Evolutionary conservation across 2,329 filamentous ascomycete genomes (phyloP), one percentile per base, ranked within the genome.

Genomic region (Diaporthe aspalathi): DNA sequence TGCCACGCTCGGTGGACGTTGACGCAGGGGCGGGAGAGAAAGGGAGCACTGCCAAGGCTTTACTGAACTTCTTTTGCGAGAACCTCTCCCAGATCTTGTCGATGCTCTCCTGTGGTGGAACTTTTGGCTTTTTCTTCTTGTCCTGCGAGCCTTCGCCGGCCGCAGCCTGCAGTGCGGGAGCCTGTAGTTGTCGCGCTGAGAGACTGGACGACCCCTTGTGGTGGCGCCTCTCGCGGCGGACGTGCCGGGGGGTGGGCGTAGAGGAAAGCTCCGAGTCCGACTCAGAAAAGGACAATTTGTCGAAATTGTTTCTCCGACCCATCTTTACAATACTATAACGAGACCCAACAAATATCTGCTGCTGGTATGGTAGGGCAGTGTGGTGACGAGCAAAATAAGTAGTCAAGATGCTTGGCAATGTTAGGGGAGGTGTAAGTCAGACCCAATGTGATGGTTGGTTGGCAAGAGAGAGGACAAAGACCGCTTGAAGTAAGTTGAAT

Each of bases 61-160:
- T 92, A 77, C 87, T 89, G 76, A 91, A 92, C 72, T 88, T 87
- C 76, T 88, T 86, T 17, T 85, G 85, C n/a, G 83, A 81, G 75
- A 91, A 90, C 29, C 83, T 85, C 77, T 86, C 86, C 91, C 91
- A 93, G 73, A 91, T 89, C 71, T 87, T 86, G 78, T 92, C 89
- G 78, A 93, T 91, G 72, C 85, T 86, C 76, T 89, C 86, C 78
- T 93, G 91, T 0, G 91, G 91, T 2, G 87, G 84, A 17, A 88
- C 83, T 74, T 87, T 85, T 76, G 86, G 84, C 81, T 87, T 88
- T 78, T 88, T 88, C 76, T 85, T 86, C 79, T 88, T 89, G 76
- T 89, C 84, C 35, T 83, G 80, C 56, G 81, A 81, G 63, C 74
- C 81, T 63, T 72, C 80, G 27, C 67, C 81, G 47, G 67, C 32